A percentile compares a stretch with the other conserved stretches of the same genome.
These are phyloP conservation scores for Didymellaceae sp. DNA, from an alignment of 2,329 filamentous ascomycete genomes.

Conservation along the genomic window DNA sequence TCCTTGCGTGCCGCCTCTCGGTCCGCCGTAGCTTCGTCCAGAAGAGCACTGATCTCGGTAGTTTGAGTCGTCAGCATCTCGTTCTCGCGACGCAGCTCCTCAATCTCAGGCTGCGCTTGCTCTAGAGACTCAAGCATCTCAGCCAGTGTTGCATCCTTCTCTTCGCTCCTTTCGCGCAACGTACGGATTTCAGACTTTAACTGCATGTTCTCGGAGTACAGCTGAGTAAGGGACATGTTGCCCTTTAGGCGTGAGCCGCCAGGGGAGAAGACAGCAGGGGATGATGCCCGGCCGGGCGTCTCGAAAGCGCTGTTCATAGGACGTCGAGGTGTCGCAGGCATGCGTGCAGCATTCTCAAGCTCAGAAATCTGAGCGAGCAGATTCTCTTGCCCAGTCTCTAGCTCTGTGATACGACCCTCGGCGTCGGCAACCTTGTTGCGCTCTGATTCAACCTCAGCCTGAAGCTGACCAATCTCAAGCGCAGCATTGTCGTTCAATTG, in stretches of 20 bases:
- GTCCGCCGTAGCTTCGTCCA: constrained; percentile 81
- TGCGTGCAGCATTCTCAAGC: constrained; percentile 42
- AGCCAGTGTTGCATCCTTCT: constrained; percentile 78
- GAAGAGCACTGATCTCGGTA: constrained; percentile 75
- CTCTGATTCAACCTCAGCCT: constrained; percentile 59
- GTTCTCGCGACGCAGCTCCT: constrained; percentile 82
- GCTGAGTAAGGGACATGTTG: constrained; percentile 65
- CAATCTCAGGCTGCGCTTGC: constrained; percentile 83
- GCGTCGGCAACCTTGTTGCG: constrained; percentile 66
- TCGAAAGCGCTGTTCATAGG: constrained; percentile 58
- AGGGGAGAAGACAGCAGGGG: constrained; percentile 61
- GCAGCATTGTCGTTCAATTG: constrained; percentile 72
- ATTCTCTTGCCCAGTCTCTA: constrained; percentile 68
- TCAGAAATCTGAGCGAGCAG: constrained; percentile 62
- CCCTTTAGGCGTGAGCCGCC: constrained; percentile 61
- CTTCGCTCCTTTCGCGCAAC: constrained; percentile 75
- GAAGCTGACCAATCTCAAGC: constrained; percentile 58
- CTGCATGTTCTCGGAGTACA: constrained; percentile 67
- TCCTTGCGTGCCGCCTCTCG: constrained; percentile 80
- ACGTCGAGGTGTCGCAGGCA: constrained; percentile 61
- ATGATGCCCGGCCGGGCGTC: constrained; percentile 59
- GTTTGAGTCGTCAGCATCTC: constrained; percentile 81
- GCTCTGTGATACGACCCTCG: constrained; percentile 67
- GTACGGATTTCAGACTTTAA: constrained; percentile 74
- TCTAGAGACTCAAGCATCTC: constrained; percentile 87